Conservation (phyloP, 192 early-diverging fungal genomes). For the Jimgerdemannia lactiflua region DNA sequence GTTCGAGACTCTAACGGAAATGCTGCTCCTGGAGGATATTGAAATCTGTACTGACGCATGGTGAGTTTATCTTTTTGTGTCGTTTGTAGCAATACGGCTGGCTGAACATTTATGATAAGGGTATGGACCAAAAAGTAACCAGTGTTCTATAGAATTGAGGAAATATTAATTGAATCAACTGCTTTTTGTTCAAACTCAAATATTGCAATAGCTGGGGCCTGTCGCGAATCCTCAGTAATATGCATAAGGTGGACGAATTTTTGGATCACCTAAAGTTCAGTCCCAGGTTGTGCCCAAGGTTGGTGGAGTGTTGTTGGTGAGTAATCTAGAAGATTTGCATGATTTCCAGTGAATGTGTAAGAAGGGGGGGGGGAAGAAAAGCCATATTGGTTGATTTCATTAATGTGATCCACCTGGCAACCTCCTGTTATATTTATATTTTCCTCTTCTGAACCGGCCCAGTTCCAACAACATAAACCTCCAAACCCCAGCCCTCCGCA, state of each 20-base stretch:
- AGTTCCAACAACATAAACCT: not conserved
- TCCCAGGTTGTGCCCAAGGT: conserved; percentile 10
- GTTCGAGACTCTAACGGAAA: conserved; percentile 15
- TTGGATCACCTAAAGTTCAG: conserved; percentile 6
- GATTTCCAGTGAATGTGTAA: too few species aligned
- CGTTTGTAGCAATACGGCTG: not conserved
- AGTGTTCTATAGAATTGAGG: too few species aligned
- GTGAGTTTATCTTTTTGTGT: not conserved
- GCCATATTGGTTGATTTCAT: not conserved
- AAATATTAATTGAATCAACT: too few species aligned
- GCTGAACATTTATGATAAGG: too few species aligned
- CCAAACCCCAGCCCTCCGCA: conserved; percentile 13
- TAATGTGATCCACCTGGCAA: not conserved
- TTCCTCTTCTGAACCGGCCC: not conserved
- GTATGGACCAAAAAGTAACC: too few species aligned
- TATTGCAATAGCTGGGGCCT: conserved; percentile 23
- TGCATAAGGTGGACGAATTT: conserved; percentile 29
- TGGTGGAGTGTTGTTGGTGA: conserved; percentile 20
- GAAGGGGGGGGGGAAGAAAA: not conserved
- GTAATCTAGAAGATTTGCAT: not conserved
- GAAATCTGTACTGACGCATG: conserved; percentile 24
- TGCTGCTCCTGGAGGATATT: conserved; percentile 17
- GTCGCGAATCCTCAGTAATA: conserved; percentile 30
- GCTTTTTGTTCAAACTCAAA: too few species aligned
- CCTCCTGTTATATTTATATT: not conserved